A percentile compares a stretch with the other conserved stretches of the same genome.
Conservation (phyloP, 1,139 yeast species). For the Zygosaccharomyces pseudobailii region DNA sequence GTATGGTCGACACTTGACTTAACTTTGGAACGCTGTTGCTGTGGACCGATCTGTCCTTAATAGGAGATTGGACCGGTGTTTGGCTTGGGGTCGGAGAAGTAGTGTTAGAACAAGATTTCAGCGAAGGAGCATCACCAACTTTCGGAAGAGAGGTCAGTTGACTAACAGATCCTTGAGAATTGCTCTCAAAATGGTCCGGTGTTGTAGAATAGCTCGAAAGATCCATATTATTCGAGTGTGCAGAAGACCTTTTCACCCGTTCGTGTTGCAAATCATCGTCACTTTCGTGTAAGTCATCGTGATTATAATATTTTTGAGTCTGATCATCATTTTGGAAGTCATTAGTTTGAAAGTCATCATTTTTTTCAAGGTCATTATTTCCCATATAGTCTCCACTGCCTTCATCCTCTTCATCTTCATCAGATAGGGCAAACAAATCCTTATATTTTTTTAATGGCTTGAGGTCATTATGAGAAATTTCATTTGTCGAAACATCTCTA, state of each 20-base stretch:
- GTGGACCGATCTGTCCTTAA: background rate
- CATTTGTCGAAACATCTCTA: background rate
- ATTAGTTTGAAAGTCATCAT: background rate
- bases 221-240: too few relatives aligned
- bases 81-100: too few relatives aligned
- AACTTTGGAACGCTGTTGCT: background rate
- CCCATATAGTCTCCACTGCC: slow-evolving; percentile 5
- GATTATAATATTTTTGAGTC: background rate
- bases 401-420: slow-evolving; percentile 17
- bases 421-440: slow-evolving; percentile 27
- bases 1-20: background rate
- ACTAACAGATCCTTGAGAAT: too few relatives aligned
- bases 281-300: background rate
- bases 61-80: background rate
- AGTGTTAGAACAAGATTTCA: too few relatives aligned
- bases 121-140: too few relatives aligned
- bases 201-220: too few relatives aligned
- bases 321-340: background rate
- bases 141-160: too few relatives aligned
- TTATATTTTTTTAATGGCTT: slow-evolving; percentile 19
- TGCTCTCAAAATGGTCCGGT: too few relatives aligned
- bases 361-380: background rate
- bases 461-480: background rate
- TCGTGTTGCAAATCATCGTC: too few relatives aligned
- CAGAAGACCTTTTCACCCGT: background rate